Base-by-base conservation (phyloP, 2,329 filamentous ascomycete genomes). In the Spiromastix sp. region DNA sequence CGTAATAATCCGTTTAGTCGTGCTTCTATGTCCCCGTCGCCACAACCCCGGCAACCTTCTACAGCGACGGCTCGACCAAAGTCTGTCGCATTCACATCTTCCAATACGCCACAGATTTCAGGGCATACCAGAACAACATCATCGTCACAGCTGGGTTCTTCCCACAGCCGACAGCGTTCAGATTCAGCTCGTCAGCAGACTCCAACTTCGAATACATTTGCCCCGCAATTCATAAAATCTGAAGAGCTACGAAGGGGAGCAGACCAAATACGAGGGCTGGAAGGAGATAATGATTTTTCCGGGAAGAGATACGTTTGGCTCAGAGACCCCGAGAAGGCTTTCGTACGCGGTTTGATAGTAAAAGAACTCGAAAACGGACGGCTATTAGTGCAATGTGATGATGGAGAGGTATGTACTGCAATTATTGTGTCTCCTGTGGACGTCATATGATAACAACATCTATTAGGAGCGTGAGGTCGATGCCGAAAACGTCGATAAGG, bases 231-330 rank as follows among this genome's bases (percentile, higher is more conserved):
- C 60, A 96, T 98, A 63, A 91, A 89, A 58, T 76, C 79, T 0
- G 86, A 93, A 45, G 84, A 87, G 45, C 66, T 83, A 59, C 71
- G 77, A 46, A 67, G 68, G 34, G 64, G 64, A 2, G 65, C 67
- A 19, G 71, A 74, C 41, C 59, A 64, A 41, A 67, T 77, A 19
- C 66, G 70, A 13, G 82, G 85, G 12, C 86, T 95, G 40, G 93
- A 98, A 61, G 91, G 91, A 43, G 89, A 95, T 55, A 96, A 95
- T 57, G 91, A 98, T 68, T 96, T 98, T 59, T 98, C 91, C 0
- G 93, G 91, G 38, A 96, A 93, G 66, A 77, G 91, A 66, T 98
- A 96, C 67, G 87, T 98, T 45, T 98, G 91, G 93, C 69, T 98
- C 54, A 84, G 81, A 59, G 87, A 98, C 61, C 71, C 84, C 2